Evolutionary conservation across 1,284 basidiomycete genomes (phyloP).

Genomic region (Malassezia psittaci): DNA sequence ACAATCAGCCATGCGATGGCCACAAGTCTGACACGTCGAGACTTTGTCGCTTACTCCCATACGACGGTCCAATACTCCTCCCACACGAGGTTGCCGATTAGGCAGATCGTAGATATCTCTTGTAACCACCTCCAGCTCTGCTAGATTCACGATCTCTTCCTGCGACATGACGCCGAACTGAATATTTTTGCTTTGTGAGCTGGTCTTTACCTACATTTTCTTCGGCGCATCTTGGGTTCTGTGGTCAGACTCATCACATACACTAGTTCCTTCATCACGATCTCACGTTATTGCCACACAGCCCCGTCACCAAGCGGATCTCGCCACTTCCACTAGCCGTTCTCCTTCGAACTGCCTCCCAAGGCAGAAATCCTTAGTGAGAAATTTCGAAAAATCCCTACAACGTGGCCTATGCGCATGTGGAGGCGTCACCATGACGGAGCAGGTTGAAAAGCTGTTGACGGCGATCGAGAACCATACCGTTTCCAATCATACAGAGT

Average conservation of each 20-base stretch:
- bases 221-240: constrained; percentile 42
- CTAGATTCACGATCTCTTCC: constrained; percentile 47
- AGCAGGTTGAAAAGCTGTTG: not conserved
- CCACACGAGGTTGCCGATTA: constrained; percentile 35
- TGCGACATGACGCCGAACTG: constrained; percentile 47
- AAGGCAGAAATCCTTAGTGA: not conserved
- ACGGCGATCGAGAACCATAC: not conserved
- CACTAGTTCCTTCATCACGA: constrained; percentile 44
- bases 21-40: constrained; percentile 87
- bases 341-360: too few species aligned
- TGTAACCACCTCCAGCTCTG: constrained; percentile 44
- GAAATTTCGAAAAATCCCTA: not conserved
- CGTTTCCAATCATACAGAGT: not conserved
- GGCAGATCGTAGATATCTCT: constrained; percentile 40
- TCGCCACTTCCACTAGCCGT: not conserved
- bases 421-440: not conserved
- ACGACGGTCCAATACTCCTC: constrained; percentile 42
- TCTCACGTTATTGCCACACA: not conserved
- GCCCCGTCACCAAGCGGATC: not conserved
- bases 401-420: constrained; percentile 12
- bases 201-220: constrained; percentile 23
- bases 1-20: constrained; percentile 80
- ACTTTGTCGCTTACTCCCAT: constrained; percentile 83
- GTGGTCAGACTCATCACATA: constrained; percentile 14
- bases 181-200: constrained; percentile 38